Evolutionary conservation across 208 protist species (phyloP).

Genomic region (Trypanosoma theileri): DNA sequence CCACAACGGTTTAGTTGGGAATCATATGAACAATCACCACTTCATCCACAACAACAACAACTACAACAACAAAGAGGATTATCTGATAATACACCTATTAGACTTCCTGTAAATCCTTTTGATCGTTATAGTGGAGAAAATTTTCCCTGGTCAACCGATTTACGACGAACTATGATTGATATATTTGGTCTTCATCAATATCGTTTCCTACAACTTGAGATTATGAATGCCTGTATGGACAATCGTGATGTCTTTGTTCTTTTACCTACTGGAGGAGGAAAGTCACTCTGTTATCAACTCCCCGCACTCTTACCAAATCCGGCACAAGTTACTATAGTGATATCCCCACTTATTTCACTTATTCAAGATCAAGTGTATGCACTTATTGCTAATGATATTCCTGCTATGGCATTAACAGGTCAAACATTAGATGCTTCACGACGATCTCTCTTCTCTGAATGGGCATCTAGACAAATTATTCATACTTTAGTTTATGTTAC

Average conservation of each 20-base stretch:
- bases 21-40: conserved; percentile 54
- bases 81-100: conserved; percentile 37
- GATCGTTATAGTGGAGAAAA: conserved; percentile 66
- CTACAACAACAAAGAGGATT: conserved; percentile 35
- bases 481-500: conserved; percentile 85
- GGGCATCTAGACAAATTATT: conserved; percentile 48
- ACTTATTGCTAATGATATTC: conserved; percentile 81
- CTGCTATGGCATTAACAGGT: conserved; percentile 77
- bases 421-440: conserved; percentile 60
- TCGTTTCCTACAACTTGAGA: conserved; percentile 90
- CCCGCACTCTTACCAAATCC: conserved; percentile 87
- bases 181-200: conserved; percentile 90
- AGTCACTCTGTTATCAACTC: conserved; percentile 96
- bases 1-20: conserved; percentile 61
- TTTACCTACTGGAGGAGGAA: conserved; percentile 94
- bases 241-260: conserved; percentile 94
- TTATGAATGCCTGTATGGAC: conserved; percentile 94
- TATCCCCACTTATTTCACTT: conserved; percentile 96
- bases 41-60: conserved; percentile 15
- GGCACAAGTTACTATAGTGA: conserved; percentile 89
- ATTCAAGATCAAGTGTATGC: conserved; percentile 96
- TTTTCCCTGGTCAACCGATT: conserved; percentile 79
- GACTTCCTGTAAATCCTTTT: conserved; percentile 70
- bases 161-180: conserved; percentile 87
- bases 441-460: conserved; percentile 70